Conservation (phyloP, 2,329 filamentous ascomycete species). For the Pleochaeta shiraiana region DNA sequence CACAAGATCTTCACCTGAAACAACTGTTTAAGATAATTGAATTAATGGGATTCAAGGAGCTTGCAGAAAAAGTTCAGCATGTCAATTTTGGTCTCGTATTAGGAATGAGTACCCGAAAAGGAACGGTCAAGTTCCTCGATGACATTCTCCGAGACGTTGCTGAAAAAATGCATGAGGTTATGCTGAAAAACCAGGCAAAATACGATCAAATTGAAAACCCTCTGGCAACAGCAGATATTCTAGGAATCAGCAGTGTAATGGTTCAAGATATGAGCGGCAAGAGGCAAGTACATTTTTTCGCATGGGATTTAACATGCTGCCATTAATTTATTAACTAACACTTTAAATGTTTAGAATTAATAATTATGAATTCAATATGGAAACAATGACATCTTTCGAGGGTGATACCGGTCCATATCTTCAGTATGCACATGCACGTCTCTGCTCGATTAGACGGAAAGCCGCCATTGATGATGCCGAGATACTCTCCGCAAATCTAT, state of each 20-base stretch:
- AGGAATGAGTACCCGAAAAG: slow-evolving; percentile 48
- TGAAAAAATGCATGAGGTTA: slow-evolving; percentile 96
- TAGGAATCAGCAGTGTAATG: slow-evolving; percentile 93
- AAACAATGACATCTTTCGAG: slow-evolving; percentile 65
- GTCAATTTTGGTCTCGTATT: slow-evolving; percentile 55
- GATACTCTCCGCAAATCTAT: slow-evolving; percentile 39
- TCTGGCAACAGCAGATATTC: slow-evolving; percentile 56
- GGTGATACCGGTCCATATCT: slow-evolving; percentile 71
- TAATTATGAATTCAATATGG: slow-evolving; percentile 55
- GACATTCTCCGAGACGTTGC: slow-evolving; percentile 59
- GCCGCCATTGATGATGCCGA: slow-evolving; percentile 32
- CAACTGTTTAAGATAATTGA: slow-evolving; percentile 60
- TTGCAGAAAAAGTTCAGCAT: slow-evolving; percentile 46
- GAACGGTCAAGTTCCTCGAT: slow-evolving; percentile 50
- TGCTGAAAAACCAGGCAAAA: slow-evolving; percentile 77
- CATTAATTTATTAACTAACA: slow-evolving; percentile 5
- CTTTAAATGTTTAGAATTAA: slow-evolving; percentile 26
- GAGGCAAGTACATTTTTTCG: slow-evolving; percentile 30
- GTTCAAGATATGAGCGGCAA: slow-evolving; percentile 97
- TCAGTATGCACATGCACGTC: slow-evolving; percentile 60
- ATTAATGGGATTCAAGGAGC: slow-evolving; percentile 44
- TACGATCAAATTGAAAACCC: slow-evolving; percentile 80
- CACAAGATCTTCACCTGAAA: slow-evolving; percentile 50
- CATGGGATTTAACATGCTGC: not conserved
- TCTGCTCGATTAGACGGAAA: slow-evolving; percentile 40